Evolutionary conservation across 768 basidiomycete genomes (phyloP).

Genomic region (Kondoa malvinella): DNA sequence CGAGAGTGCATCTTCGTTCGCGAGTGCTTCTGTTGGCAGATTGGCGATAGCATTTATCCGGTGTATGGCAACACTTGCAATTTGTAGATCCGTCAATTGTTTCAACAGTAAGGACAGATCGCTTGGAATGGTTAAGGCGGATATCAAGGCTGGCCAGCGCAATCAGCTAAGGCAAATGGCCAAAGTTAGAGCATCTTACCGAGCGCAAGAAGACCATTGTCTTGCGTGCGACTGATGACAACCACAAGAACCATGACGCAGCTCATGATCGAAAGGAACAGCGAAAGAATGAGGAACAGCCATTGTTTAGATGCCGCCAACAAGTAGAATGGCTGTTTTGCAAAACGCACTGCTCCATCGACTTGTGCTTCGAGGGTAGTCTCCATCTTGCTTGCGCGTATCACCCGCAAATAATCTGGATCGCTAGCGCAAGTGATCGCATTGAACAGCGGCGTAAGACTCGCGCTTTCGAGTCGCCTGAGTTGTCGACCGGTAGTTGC

Average conservation of each 20-base stretch:
- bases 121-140: not conserved
- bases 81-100: not conserved
- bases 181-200: no score
- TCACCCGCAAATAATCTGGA: not conserved
- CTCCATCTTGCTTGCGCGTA: not conserved
- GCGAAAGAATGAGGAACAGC: not conserved
- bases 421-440: not conserved
- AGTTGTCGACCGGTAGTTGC: not conserved
- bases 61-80: not conserved
- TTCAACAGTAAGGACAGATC: not conserved
- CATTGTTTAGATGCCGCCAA: not conserved
- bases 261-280: not conserved
- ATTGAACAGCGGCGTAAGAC: not conserved
- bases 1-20: not conserved
- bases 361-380: not conserved
- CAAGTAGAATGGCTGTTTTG: not conserved
- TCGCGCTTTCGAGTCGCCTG: not conserved
- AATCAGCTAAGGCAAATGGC: not conserved
- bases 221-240: not conserved
- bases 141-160: not conserved
- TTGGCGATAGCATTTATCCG: not conserved
- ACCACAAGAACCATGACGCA: not conserved
- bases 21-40: not conserved
- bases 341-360: not conserved
- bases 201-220: not conserved